Evolutionary conservation across 345 rosid genomes (phyloP).

Genomic region (Lagerstroemia speciosa): DNA sequence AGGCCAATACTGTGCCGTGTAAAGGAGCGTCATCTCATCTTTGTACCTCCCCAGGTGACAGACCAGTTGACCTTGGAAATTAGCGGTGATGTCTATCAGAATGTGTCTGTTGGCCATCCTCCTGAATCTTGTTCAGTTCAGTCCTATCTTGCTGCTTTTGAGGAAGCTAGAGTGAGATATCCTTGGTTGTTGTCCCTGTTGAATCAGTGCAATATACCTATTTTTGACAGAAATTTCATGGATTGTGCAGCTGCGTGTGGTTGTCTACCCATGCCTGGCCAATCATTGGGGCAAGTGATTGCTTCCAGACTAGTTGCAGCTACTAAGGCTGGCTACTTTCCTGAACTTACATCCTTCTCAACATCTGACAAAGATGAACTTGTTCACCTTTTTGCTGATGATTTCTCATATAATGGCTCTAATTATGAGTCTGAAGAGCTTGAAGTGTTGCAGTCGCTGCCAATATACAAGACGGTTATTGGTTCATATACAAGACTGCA

Average conservation of each 20-base stretch:
- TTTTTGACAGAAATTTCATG: constrained; percentile 58
- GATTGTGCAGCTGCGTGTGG: constrained; percentile 64
- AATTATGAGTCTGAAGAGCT: constrained; percentile 57
- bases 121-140: constrained; percentile 34
- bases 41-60: constrained; percentile 54
- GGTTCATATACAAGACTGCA: constrained; percentile 56
- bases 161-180: constrained; percentile 34
- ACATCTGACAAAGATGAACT: constrained; percentile 58
- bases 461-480: constrained; percentile 66
- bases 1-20: constrained; percentile 82
- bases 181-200: constrained; percentile 77
- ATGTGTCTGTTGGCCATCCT: constrained; percentile 22
- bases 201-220: constrained; percentile 82
- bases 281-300: constrained; percentile 76
- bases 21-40: constrained; percentile 58
- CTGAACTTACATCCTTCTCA: constrained; percentile 52
- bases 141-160: constrained; percentile 46
- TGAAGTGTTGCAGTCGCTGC: constrained; percentile 65
- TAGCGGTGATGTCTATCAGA: constrained; percentile 20
- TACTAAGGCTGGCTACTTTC: constrained; percentile 60
- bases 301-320: constrained; percentile 79
- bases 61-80: constrained; percentile 26
- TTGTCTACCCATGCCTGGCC: constrained; percentile 51
- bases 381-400: constrained; percentile 66
- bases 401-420: constrained; percentile 50